Conservation (phyloP, 83 land plant species). For the Picea engelmannii region DNA sequence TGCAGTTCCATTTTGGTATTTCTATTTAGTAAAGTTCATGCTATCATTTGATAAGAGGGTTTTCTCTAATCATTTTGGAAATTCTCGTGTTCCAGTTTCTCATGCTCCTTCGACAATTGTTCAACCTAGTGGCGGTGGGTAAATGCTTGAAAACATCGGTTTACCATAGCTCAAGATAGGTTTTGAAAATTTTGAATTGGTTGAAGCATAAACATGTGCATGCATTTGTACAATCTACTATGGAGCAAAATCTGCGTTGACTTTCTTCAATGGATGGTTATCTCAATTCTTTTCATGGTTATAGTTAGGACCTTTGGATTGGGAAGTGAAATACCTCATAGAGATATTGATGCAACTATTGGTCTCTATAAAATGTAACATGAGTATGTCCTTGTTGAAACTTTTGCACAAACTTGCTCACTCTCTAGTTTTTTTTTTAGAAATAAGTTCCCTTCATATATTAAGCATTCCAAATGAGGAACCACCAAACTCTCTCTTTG, state of each 20-base stretch:
- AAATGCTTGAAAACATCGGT: constrained; percentile 52
- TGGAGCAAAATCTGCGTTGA: not conserved
- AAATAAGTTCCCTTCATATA: too few species aligned
- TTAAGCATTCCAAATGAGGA: too few species aligned
- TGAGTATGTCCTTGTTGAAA: constrained; percentile 38
- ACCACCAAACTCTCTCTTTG: not conserved
- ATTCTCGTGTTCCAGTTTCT: too few species aligned
- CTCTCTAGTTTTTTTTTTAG: too few species aligned
- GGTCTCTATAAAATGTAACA: constrained; percentile 72
- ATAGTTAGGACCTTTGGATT: constrained; percentile 70
- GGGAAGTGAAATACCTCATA: constrained; percentile 74
- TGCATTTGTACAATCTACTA: not conserved
- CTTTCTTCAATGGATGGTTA: not conserved
- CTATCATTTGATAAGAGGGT: too few species aligned
- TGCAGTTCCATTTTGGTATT: too few species aligned
- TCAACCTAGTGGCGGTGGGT: constrained; percentile 45
- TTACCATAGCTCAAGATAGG: constrained; percentile 59
- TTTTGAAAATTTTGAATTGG: not conserved
- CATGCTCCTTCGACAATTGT: constrained; percentile 54
- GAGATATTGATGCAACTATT: constrained; percentile 69
- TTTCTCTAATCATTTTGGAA: too few species aligned
- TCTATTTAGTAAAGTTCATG: too few species aligned
- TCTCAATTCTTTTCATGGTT: not conserved
- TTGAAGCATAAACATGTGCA: not conserved
- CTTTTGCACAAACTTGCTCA: constrained; percentile 27